Conservation (phyloP, 2,329 filamentous ascomycete genomes). For the Venturia pyrina region DNA sequence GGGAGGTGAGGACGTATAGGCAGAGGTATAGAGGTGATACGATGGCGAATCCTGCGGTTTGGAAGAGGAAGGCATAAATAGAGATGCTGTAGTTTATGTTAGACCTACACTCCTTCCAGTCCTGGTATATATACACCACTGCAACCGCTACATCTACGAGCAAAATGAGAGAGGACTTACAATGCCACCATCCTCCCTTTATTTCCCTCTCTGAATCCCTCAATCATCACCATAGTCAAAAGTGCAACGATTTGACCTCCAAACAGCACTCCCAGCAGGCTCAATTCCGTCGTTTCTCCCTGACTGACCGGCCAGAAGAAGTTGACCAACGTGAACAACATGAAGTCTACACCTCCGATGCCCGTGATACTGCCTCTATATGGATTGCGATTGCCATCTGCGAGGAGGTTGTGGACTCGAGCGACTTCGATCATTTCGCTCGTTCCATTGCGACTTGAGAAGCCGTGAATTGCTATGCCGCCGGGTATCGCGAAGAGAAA, state of each 20-base stretch:
- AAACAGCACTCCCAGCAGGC: background rate
- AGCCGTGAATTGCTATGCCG: slow-evolving; percentile 6
- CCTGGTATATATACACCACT: too few relatives aligned
- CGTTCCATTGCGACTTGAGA: slow-evolving; percentile 2
- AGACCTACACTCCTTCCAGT: background rate
- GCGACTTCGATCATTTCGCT: background rate
- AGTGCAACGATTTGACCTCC: background rate
- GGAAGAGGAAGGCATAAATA: slow-evolving; percentile 2
- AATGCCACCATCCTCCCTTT: slow-evolving; percentile 3
- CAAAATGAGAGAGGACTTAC: background rate
- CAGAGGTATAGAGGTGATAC: background rate
- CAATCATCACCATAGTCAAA: background rate
- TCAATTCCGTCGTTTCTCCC: background rate
- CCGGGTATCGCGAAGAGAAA: background rate
- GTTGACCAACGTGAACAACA: slow-evolving; percentile 2
- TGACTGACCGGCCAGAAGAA: slow-evolving; percentile 8
- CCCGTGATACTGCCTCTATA: background rate
- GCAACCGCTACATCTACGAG: background rate
- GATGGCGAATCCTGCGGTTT: background rate
- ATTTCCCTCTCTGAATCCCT: slow-evolving; percentile 5
- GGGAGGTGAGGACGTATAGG: slow-evolving; percentile 2
- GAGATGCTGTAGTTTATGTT: background rate
- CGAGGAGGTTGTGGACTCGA: background rate
- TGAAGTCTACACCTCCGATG: background rate
- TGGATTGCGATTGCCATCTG: background rate